Base-by-base conservation (phyloP, 2,329 filamentous ascomycete species). In the Aspergillus japonicus region DNA sequence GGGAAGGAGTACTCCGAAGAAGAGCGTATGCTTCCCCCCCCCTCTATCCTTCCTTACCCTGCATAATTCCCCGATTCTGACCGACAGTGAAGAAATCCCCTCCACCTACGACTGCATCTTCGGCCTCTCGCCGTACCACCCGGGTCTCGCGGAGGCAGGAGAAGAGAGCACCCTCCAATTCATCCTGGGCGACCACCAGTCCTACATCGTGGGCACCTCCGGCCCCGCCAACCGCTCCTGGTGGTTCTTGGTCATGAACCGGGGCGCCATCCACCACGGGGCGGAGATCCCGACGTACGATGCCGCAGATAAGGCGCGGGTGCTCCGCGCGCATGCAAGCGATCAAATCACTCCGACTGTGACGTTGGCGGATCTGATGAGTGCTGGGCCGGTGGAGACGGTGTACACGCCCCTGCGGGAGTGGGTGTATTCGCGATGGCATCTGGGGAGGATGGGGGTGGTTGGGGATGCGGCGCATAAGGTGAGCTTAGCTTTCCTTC, bases 381-480 rank as follows among this genome's bases (percentile, higher is more conserved):
- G 64, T 5, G 60, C 60, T 21, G 33, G 33, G 10, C 62, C 54
- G 29, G 60, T 64, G 10, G 47, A 42, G 10, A 64, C 62, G 1
- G 60, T 55, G 5, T 62, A 64, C 14, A 63, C 62, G 4, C 31
- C 57, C 4, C 39, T 68, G n/a, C 61, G 58, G 12, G 67, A 69
- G 21, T 64, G 64, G 10, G 62, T 68, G 5, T 66, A 63, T 39
- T 65, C 60, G n/a, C 33, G 56, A 12, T 75, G 72, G 72, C 55
- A 60, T 33, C 56, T 57, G 11, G 65, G 65, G 10, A 68, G 65
- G 19, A 39, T 72, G 19, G 56, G 74, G 10, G 58, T 74, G 7
- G 67, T 72, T 31, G 73, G 73, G 7, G 71, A 75, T 49, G 70
- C 72, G 21, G 71, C 68, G 21, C 73, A 74, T 61, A 66, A 71